Base-by-base conservation (phyloP, 371 early-diverging fungal genomes). In the Syncephalis fuscata region DNA sequence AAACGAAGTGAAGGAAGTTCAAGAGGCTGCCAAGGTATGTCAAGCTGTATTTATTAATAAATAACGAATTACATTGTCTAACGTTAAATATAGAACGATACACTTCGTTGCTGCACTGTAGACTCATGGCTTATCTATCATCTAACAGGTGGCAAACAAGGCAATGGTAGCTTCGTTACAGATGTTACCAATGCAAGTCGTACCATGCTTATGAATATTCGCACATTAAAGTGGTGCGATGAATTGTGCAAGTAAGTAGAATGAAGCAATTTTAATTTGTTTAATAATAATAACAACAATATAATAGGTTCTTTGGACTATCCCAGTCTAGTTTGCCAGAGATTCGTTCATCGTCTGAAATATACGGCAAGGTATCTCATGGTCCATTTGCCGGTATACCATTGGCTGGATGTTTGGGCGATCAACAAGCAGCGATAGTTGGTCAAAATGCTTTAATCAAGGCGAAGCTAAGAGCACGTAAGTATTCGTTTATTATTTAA, bases 341-440 rank as follows among this genome's bases (percentile, higher is more conserved):
- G 55, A 84, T 95, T 53, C 66, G 67, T n/a, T 82, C 92, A 14
- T 91, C 92, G 4, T 70, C 92, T 11, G 76, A 85, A 44, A 50
- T 81, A 0, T 89, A 88, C 63, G 92, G 88, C 5, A 53, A 64
- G 20, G 60, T 54, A 16, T 54, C 54, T 8, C 53, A 57, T 23
- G 80, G 80, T 1, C 69, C 82, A 38, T 63, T 78, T 38, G 56
- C 62, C 58, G 84, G 78, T 21, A 53, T 85, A 1, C 81, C 87
- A 1, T 71, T 91, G 14, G 66, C 82, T 26, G 90, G 89, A 3
- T 82, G 85, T 59, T 62, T 94, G 25, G 97, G 97, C 19, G 97
- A 96, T 66, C 97, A 96, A 60, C 97, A 96, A 59, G 92, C 95
- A 2, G 94, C 97, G 4, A 66, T 92, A 39, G 90, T 96, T 7